phyloP scores from a whole-genome alignment of 768 basidiomycete genomes.

The Boletus vermiculosoides region DNA sequence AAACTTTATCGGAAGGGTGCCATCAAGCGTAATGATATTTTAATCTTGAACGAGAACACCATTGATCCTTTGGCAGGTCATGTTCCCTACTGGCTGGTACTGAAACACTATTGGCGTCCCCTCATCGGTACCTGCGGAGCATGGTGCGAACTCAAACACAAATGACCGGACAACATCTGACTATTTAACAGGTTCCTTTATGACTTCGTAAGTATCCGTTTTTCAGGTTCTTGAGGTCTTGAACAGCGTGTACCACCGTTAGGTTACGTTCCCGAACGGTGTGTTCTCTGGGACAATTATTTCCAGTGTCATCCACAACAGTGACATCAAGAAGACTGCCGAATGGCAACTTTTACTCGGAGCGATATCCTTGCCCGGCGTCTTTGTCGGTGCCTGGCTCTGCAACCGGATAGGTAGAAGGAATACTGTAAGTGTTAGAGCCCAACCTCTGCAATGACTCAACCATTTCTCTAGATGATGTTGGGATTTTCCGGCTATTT shows the following conservation, averaged over 20 bases:
- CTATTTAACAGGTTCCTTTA: constrained; percentile 56
- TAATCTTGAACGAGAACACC: background rate
- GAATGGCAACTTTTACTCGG: constrained; percentile 71
- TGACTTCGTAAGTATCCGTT: constrained; percentile 48
- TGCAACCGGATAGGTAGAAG: constrained; percentile 56
- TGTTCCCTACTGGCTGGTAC: constrained; percentile 60
- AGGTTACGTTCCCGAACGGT: constrained; percentile 73
- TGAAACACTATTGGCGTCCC: constrained; percentile 64
- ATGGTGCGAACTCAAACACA: constrained; percentile 41
- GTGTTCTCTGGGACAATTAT: constrained; percentile 70
- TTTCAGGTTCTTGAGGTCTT: background rate
- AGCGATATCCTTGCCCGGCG: constrained; percentile 60
- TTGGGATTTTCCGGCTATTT: constrained; percentile 68
- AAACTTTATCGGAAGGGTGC: constrained; percentile 61
- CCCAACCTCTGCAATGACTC: background rate
- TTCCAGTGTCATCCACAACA: constrained; percentile 57
- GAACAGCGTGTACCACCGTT: background rate
- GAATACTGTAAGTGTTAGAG: constrained; percentile 45
- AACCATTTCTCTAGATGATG: constrained; percentile 47
- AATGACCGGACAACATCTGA: constrained; percentile 1
- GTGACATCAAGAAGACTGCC: constrained; percentile 56
- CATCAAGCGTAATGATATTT: constrained; percentile 51
- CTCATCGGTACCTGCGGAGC: constrained; percentile 73
- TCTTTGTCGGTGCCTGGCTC: constrained; percentile 48
- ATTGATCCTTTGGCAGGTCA: constrained; percentile 35